Evolutionary conservation across 1,284 basidiomycete genomes (phyloP).

Genomic region (Ceratorhiza oryzae-sativae): DNA sequence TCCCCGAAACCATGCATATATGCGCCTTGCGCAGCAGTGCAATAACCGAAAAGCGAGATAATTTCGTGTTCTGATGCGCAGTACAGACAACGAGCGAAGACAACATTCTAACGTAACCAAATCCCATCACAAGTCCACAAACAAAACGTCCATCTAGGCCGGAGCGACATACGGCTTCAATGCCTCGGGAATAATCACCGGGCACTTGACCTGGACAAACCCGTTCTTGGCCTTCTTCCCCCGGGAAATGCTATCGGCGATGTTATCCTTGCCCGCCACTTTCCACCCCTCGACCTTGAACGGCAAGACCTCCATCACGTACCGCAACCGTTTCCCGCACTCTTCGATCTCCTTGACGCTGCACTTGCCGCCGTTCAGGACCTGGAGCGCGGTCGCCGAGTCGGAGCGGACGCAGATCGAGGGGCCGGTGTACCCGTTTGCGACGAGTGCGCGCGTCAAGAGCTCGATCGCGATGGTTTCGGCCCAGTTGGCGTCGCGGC

Average conservation of each 20-base stretch:
- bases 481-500: conserved; percentile 24
- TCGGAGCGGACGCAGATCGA: conserved; percentile 7
- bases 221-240: neutral
- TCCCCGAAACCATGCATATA: no score
- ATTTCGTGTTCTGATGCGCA: no score
- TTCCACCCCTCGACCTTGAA: conserved; percentile 21
- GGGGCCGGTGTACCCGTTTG: conserved; percentile 1
- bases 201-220: neutral
- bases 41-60: no score
- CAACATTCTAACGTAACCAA: no score
- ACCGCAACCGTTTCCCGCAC: conserved; percentile 1
- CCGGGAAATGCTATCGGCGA: conserved; percentile 14
- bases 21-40: no score
- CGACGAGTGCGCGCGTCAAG: conserved; percentile 9
- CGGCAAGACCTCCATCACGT: neutral
- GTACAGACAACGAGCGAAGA: neutral
- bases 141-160: neutral
- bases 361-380: conserved; percentile 1
- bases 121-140: neutral
- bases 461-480: conserved; percentile 25
- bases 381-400: conserved; percentile 20
- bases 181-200: neutral
- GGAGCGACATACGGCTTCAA: conserved; percentile 6
- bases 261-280: conserved; percentile 3
- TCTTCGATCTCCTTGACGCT: conserved; percentile 14